A percentile compares a stretch with the other conserved stretches of the same genome.
Conservation (phyloP, 306 rosid species). For the Vicia villosa region DNA sequence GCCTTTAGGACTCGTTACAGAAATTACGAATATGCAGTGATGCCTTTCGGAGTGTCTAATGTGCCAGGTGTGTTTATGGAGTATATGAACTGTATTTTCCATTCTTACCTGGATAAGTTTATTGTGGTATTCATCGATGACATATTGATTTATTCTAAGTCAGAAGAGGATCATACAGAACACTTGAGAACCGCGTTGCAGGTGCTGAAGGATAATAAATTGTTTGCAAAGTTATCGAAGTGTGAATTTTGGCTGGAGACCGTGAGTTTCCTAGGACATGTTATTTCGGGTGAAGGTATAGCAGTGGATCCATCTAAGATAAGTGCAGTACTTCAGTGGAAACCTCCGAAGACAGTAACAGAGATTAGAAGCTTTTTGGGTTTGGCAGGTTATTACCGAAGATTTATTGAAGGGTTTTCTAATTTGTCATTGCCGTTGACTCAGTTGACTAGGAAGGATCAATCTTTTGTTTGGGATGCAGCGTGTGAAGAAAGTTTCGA, state of each 20-base stretch:
- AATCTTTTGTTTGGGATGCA: neutral
- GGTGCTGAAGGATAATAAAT: neutral
- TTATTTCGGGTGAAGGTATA: neutral
- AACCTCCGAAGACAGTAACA: neutral
- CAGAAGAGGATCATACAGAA: neutral
- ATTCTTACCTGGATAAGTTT: neutral
- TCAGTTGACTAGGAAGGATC: neutral
- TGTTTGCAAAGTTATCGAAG: neutral
- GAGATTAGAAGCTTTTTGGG: neutral
- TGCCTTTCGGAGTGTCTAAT: neutral
- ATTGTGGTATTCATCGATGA: neutral
- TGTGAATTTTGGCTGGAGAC: neutral
- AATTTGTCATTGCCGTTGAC: neutral
- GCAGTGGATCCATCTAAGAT: neutral
- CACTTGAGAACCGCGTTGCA: neutral
- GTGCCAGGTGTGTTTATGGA: neutral
- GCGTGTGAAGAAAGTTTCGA: neutral
- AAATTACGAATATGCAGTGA: neutral
- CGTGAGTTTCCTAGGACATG: neutral
- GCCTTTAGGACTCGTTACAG: neutral
- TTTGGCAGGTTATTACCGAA: neutral
- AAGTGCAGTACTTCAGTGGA: neutral
- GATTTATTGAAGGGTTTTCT: neutral
- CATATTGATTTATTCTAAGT: neutral
- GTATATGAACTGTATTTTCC: neutral